Evolutionary conservation across 495 filamentous ascomycete genomes (phyloP).

Genomic region (Neurospora tetrasperma): DNA sequence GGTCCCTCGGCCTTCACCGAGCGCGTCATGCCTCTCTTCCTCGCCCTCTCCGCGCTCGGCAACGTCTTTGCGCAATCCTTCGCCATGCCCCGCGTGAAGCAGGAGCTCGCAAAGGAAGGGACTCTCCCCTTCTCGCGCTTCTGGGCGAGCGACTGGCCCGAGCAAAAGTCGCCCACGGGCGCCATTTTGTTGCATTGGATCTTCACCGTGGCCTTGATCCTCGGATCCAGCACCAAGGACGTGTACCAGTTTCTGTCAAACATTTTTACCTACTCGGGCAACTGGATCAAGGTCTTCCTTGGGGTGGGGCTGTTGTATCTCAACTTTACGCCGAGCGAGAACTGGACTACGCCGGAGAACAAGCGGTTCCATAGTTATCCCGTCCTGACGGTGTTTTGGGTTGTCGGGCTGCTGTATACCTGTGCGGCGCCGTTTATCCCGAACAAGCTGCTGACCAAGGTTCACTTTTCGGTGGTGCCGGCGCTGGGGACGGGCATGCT

Average conservation of each 20-base stretch:
- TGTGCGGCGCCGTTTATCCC: conserved; percentile 34
- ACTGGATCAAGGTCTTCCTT: conserved; percentile 42
- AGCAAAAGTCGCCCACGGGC: conserved; percentile 42
- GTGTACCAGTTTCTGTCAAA: conserved; percentile 20
- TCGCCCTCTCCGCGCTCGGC: conserved; percentile 52
- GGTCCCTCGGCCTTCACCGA: conserved; percentile 23
- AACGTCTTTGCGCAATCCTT: conserved; percentile 57
- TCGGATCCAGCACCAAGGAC: conserved; percentile 23
- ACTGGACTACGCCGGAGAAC: conserved; percentile 17
- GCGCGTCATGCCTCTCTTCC: conserved; percentile 50
- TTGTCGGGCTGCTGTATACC: conserved; percentile 32
- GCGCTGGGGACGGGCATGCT: conserved; percentile 36
- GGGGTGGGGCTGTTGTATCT: conserved; percentile 35
- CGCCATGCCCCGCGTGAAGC: conserved; percentile 49
- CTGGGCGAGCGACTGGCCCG: conserved; percentile 52
- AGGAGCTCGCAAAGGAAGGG: conserved; percentile 51
- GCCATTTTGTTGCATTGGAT: conserved; percentile 54
- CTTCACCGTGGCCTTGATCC: conserved; percentile 50
- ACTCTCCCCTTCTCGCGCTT: conserved; percentile 45
- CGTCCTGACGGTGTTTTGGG: conserved; percentile 34
- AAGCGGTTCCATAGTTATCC: conserved; percentile 26
- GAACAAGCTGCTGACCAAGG: conserved; percentile 20
- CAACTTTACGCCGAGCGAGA: conserved; percentile 29
- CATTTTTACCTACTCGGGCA: conserved; percentile 27
- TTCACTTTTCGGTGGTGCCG: conserved; percentile 35